Evolutionary conservation across 2,329 filamentous ascomycete genomes (phyloP).

Genomic region (Geoglossum cookeanum): DNA sequence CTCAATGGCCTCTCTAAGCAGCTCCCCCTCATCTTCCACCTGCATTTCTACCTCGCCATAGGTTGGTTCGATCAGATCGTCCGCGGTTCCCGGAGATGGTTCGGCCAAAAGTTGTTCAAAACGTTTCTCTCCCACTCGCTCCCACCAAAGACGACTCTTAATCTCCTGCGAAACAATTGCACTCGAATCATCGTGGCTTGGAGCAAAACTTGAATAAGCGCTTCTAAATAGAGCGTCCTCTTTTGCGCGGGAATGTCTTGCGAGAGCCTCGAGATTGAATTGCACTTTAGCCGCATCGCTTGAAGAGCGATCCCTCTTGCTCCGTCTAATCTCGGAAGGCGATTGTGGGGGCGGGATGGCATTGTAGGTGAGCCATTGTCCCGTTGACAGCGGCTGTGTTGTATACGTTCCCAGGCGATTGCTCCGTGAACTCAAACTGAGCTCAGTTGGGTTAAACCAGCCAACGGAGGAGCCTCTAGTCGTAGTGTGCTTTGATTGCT

Average conservation of each 20-base stretch:
- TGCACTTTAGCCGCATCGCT: slow-evolving; percentile 35
- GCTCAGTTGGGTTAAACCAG: slow-evolving; percentile 28
- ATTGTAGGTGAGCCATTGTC: slow-evolving; percentile 33
- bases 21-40: background rate
- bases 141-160: slow-evolving; percentile 58
- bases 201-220: slow-evolving; percentile 65
- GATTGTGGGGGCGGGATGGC: slow-evolving; percentile 28
- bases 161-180: slow-evolving; percentile 49
- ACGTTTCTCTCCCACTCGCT: slow-evolving; percentile 18
- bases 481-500: slow-evolving; percentile 49
- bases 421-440: slow-evolving; percentile 34
- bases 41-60: background rate
- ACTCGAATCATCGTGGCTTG: slow-evolving; percentile 51
- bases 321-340: slow-evolving; percentile 42
- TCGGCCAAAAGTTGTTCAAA: slow-evolving; percentile 1
- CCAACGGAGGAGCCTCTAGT: slow-evolving; percentile 33
- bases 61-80: background rate
- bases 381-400: slow-evolving; percentile 43
- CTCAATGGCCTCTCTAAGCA: slow-evolving; percentile 4
- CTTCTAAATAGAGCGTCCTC: slow-evolving; percentile 58
- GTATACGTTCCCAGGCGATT: slow-evolving; percentile 43
- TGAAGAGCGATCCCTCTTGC: slow-evolving; percentile 49
- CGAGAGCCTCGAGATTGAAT: background rate
- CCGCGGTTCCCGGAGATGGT: background rate
- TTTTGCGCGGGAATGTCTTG: slow-evolving; percentile 25